Evolutionary conservation across 768 basidiomycete genomes (phyloP), one percentile per base, ranked within the genome.

Genomic region (Pleurotus salmoneostramineus): DNA sequence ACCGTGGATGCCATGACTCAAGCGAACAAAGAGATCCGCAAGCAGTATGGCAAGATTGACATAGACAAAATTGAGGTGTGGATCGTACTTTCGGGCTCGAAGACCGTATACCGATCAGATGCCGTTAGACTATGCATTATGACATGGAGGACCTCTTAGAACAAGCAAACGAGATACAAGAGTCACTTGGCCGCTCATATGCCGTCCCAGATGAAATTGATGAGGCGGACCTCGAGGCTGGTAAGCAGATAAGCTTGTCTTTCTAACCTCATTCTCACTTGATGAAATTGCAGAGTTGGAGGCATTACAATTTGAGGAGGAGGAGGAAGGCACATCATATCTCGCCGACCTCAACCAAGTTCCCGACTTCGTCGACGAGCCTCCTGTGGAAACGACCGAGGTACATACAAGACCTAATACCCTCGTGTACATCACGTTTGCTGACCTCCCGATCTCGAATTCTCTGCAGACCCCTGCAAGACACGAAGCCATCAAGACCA

Each of bases 131-230:
- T 65, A 93, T 98, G 67, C 96, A 99, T 69, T 93, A 89, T 69
- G 96, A 99, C 59, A 98, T 99, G 95, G 95, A 97, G 66, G 97
- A 98, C 58, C 70, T 98, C 61, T 75, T 99, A 58, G 97, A 98
- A 66, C 94, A 97, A 69, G 92, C 95, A 7, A 98, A 98, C 66
- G 97, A 99, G 71, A 93, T 99, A 59, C 96, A 98, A 67, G 97
- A 98, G 71, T 85, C 89, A 17, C 76, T 99, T 21, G 93, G 91
- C 14, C 79, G 96, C 61, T 95, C 94, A 21, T 99, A 99, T 71
- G 92, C 89, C 11, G 92, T 98, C 0, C 97, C 97, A 12, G 97
- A 99, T 63, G 97, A 98, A 70, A 79, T 99, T 21, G 97, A 99
- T 72, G 97, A 99, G 70, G 93, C 91, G 6, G 97, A 98, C 71